Evolutionary conservation across 2,329 filamentous ascomycete genomes (phyloP).

Genomic region (Gaeumannomyces sp.): DNA sequence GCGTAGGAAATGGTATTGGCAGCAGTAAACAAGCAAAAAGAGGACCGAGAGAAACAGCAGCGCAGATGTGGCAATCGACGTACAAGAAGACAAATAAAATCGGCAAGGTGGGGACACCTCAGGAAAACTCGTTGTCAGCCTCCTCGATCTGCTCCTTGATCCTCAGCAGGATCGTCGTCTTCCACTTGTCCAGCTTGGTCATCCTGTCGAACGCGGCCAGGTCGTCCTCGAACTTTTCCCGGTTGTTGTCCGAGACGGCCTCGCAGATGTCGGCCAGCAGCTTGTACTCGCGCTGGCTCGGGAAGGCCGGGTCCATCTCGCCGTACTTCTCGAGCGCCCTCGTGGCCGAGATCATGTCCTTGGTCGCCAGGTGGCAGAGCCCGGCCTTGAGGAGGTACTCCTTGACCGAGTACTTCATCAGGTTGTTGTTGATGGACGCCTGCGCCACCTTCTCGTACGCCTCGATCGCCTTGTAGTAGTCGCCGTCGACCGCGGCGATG

Average conservation of each 20-base stretch:
- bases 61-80: background rate
- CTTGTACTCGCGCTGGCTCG: slow-evolving; percentile 71
- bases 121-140: slow-evolving; percentile 32
- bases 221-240: slow-evolving; percentile 79
- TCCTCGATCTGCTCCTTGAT: slow-evolving; percentile 78
- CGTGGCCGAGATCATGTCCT: slow-evolving; percentile 71
- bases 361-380: slow-evolving; percentile 73
- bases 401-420: slow-evolving; percentile 92
- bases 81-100: background rate
- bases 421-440: slow-evolving; percentile 75
- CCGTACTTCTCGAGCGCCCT: slow-evolving; percentile 77
- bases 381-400: slow-evolving; percentile 93
- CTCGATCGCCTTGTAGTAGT: slow-evolving; percentile 79
- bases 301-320: slow-evolving; percentile 73
- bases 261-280: slow-evolving; percentile 71
- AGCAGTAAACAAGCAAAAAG: slow-evolving; percentile 7
- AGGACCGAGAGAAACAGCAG: background rate
- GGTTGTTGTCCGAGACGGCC: slow-evolving; percentile 69
- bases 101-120: slow-evolving; percentile 9
- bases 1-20: background rate
- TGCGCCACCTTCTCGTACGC: slow-evolving; percentile 79
- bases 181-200: slow-evolving; percentile 95
- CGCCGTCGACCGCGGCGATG: slow-evolving; percentile 69
- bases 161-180: slow-evolving; percentile 76
- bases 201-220: slow-evolving; percentile 86